Base-by-base conservation (phyloP, 2,329 filamentous ascomycete species). In the Nothopassalora personata region DNA sequence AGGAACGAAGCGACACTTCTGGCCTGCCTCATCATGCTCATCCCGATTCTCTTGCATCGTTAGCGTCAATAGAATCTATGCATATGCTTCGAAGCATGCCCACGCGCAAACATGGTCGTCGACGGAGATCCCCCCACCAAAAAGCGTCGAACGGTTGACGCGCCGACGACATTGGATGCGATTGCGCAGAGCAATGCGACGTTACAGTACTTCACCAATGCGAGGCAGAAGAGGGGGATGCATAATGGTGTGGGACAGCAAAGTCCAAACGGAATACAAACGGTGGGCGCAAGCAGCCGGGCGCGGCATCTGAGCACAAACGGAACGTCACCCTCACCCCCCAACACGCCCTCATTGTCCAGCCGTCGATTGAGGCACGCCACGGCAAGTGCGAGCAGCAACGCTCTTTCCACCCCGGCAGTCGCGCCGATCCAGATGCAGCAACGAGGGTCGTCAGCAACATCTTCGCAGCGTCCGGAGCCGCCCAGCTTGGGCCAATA, bases 201-300 rank as follows among this genome's bases (percentile, higher is more conserved):
- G 7, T 28, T 61, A 48, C 48, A 60, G n/a, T 33, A 58, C 11
- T 60, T 67, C 18, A 53, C 54, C 30, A 59, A 57, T 3, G 34
- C 43, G 10, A 57, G 58, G 47, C 64, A 64, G 10, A 64, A 64
- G 45, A 59, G 66, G 50, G 67, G 65, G 65, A 64, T 64, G 64
- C 47, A 59, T n/a, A n/a, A n/a, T n/a, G 55, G 51, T 9, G 10
- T 27, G 10, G 31, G 23, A 11, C 49, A 51, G 23, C 27, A 47
- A 11, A 18, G 19, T 18, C 13, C 15, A 43, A 23, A 34, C 51
- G 39, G 30, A 19, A 45, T 43, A 53, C 49, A 54, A 33, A 23
- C 45, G 43, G 11, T 36, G 19, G 45, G 19, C 27, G 49, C 49
- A 33, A 18, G 39, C 11, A 51, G 30, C 49, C 49, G 23, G 27